Evolutionary conservation across 495 filamentous ascomycete species (phyloP), one percentile per base, ranked within the genome.

Genomic region (Xylaria castorea): DNA sequence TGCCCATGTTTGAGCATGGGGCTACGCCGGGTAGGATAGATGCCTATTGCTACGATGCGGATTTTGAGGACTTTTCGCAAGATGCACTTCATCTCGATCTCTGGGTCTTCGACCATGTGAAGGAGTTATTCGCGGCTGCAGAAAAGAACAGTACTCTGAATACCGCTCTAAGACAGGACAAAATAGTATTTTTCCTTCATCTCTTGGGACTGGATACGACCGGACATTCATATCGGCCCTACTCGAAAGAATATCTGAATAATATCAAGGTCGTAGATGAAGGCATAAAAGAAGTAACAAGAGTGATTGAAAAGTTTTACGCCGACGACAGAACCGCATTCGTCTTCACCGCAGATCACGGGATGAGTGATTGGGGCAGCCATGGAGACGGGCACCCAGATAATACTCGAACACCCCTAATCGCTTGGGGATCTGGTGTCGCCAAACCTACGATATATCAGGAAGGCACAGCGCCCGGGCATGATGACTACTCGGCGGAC

Each of bases 301-400:
- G 91, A 71, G 77, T 98, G 48, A 90, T 98, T 48, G 90, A 96
- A 16, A 89, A 94, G 34, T 99, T 98, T 79, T 99, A 97, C 76
- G 86, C 80, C n/a, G 97, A 99, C 79, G 92, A 87, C 16, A 91
- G 96, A 82, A 98, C 97, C 0, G 94, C 97, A 1, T 99, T 93
- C 77, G 89, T 99, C 18, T 99, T 99, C 80, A 99, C 97, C 12
- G 96, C 96, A 2, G 96, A 99, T 75, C 96, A 99, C 83, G 96
- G 96, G 14, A 99, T 99, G 95, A 97, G 93, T 78, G 97, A 99
- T 82, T 97, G 92, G 92, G 96, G 96, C 16, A 97, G 94, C 73
- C 96, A 99, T 78, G 96, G 96, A 55, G 96, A 99, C 79, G 96
- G 96, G 27, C 96, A 99, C 82, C 96, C 96, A 1, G 93, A 99